Evolutionary conservation across 23 red algal genomes (phyloP).

Genomic region (Gracilariopsis chorda): DNA sequence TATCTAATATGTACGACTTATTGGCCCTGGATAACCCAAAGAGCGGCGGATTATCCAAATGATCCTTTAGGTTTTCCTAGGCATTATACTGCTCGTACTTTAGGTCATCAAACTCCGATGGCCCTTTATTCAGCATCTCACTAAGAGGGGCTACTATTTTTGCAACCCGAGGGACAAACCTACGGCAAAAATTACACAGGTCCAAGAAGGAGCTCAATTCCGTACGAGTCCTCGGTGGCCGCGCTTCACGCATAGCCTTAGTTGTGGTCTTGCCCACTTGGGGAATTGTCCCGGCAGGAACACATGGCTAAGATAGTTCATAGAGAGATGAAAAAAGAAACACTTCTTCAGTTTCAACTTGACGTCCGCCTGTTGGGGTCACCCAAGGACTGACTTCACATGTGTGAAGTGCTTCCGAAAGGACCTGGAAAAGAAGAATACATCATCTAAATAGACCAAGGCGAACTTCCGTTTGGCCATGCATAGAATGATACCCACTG

Average conservation of each 20-base stretch:
- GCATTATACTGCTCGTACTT: background rate
- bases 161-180: background rate
- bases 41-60: background rate
- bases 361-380: background rate
- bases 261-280: background rate
- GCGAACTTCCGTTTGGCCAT: background rate
- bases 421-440: background rate
- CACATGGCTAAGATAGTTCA: background rate
- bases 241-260: background rate
- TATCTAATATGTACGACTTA: background rate
- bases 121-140: background rate
- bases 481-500: background rate
- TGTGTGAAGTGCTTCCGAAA: background rate
- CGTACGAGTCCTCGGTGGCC: background rate
- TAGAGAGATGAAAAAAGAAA: background rate
- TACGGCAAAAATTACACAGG: background rate
- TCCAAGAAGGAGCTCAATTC: background rate
- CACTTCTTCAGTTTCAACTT: background rate
- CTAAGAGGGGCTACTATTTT: background rate
- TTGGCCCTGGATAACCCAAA: background rate
- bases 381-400: background rate
- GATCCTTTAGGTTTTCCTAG: background rate
- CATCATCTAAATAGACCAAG: background rate
- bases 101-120: background rate
- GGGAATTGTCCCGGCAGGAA: background rate